Evolutionary conservation across 202 grass and related monocot species (phyloP).

Genomic region (Eragrostis tef): DNA sequence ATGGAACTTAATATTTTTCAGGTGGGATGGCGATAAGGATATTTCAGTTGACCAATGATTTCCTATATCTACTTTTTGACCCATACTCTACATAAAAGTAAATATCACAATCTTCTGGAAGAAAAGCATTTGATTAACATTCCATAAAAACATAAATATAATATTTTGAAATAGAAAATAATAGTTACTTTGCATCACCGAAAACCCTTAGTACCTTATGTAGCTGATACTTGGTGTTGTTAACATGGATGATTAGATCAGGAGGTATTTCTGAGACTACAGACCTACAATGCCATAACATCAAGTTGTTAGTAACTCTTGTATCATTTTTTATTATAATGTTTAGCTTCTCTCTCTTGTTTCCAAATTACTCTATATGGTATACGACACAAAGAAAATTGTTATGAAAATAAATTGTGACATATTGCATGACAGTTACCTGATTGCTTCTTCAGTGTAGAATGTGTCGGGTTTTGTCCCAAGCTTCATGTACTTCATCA

Average conservation of each 20-base stretch:
- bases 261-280: constrained; percentile 79
- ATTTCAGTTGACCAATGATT: constrained; percentile 35
- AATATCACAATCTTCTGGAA: not conserved
- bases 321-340: not conserved
- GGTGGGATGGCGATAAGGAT: not conserved
- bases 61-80: constrained; percentile 7
- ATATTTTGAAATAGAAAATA: not conserved
- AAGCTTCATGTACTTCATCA: constrained; percentile 99
- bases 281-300: constrained; percentile 64
- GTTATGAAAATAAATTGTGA: constrained; percentile 4
- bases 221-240: constrained; percentile 82
- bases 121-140: not conserved
- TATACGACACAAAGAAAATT: not conserved
- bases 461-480: constrained; percentile 91
- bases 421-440: constrained; percentile 54
- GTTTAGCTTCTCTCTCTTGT: too few relatives aligned
- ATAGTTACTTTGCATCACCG: not conserved
- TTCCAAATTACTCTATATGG: not conserved
- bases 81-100: not conserved
- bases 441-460: constrained; percentile 80
- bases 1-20: constrained; percentile 37
- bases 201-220: constrained; percentile 68
- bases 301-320: not conserved
- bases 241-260: constrained; percentile 84
- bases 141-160: not conserved